phyloP scores from a whole-genome alignment of 495 filamentous ascomycete genomes.

The Hyaloscypha variabilis region DNA sequence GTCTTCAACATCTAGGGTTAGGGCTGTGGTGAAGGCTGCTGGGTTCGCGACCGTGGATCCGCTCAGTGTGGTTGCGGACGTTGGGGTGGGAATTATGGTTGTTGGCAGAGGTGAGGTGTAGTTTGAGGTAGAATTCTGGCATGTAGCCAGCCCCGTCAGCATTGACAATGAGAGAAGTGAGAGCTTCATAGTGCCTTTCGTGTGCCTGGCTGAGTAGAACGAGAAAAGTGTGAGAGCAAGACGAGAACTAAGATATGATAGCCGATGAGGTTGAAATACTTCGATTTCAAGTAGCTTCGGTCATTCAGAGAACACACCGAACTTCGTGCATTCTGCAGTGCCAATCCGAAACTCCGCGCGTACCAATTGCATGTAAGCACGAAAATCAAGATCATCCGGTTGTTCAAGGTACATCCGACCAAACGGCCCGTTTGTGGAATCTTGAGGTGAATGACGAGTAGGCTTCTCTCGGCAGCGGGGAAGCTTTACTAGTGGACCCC shows the following conservation, averaged over 20 bases:
- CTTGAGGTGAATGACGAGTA: background rate
- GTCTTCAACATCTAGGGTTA: conserved; percentile 13
- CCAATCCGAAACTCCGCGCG: background rate
- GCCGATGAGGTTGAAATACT: background rate
- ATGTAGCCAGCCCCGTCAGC: background rate
- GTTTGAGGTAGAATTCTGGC: conserved; percentile 16
- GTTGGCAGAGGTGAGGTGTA: background rate
- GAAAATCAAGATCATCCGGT: background rate
- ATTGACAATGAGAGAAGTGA: background rate
- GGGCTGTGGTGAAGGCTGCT: conserved; percentile 16
- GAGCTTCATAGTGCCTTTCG: background rate
- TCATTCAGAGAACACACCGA: background rate
- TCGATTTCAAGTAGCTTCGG: background rate
- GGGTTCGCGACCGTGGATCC: conserved; percentile 17
- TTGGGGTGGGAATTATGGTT: conserved; percentile 10
- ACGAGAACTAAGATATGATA: background rate
- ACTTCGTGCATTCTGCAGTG: background rate
- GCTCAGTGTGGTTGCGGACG: conserved; percentile 11
- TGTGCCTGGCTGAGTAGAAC: background rate
- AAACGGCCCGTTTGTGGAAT: conserved; percentile 9
- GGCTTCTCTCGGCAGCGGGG: background rate
- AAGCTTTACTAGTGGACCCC: background rate
- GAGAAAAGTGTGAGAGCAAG: background rate
- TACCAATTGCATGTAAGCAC: too few relatives aligned
- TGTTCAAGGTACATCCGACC: background rate